Base-by-base conservation (phyloP, 208 protist genomes). In the Porcisia hertigi region DNA sequence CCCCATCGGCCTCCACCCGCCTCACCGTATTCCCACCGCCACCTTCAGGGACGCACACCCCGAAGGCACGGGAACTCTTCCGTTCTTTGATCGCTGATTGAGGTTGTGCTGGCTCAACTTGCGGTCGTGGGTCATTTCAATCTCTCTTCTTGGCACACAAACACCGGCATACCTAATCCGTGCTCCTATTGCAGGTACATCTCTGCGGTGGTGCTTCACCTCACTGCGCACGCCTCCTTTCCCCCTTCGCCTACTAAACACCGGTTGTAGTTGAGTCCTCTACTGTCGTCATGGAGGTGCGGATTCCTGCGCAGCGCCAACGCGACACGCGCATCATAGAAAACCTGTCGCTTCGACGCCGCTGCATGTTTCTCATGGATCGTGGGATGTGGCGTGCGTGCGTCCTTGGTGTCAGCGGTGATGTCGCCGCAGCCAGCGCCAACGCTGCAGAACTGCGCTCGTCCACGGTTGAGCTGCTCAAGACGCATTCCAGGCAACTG, bases 341-440 rank as follows among this genome's bases (percentile, higher is more conserved):
- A n/a, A 92, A 89, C 41, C 72, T 95, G 58, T 82, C 85, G 20
- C 76, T 95, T 25, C 85, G 91, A 4, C 85, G 88, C 18, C 90
- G 88, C 47, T 92, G 88, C 71, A 69, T 96, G 8, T 96, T 93
- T 75, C 89, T 96, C 11, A 74, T 71, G 5, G 79, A 96, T 62
- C 36, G 14, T n/a, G 71, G 8, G 25, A 85, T 87, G 57, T 62
- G 93, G 49, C 9, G 9, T 9, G 65, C 36, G 16, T 77, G 79
- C 52, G 47, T 83, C 54, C 41, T 34, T 14, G 36, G 36, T 14
- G 16, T 25, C 23, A 8, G 47, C 66, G 43, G 11, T 65, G 53
- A 69, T 39, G 53, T 30, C 34, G n/a, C 30, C 23, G 62, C 60
- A 36, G n/a, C 20, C 62, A n/a, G 62, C 25, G 23, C 23, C 63